Conservation (phyloP, 306 rosid genomes). For the Elaeagnus macrophylla region DNA sequence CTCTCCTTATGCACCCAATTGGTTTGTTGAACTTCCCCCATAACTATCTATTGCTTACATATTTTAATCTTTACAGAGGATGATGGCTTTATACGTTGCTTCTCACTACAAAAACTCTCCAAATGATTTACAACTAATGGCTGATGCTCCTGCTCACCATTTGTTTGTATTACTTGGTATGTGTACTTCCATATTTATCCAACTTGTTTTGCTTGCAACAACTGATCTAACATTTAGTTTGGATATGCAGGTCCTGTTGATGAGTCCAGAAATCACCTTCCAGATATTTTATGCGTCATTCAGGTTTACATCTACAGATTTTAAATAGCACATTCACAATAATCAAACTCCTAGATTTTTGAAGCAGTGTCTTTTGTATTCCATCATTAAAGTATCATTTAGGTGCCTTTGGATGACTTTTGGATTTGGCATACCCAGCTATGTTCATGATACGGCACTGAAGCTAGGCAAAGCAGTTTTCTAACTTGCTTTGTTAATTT, state of each 20-base stretch:
- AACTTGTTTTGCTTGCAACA: conserved; percentile 5
- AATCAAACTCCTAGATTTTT: background rate
- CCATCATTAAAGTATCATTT: background rate
- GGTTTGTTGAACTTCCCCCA: background rate
- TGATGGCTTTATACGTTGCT: conserved; percentile 96
- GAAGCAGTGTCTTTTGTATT: background rate
- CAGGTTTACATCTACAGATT: conserved; percentile 51
- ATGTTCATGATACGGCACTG: no score
- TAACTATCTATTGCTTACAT: conserved; percentile 18
- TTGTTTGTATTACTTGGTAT: conserved; percentile 91
- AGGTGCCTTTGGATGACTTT: no score
- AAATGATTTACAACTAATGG: conserved; percentile 91
- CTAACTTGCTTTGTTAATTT: no score
- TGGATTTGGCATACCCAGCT: no score
- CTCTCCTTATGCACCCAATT: background rate
- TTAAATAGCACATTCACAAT: background rate
- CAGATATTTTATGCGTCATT: conserved; percentile 92
- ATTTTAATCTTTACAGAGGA: conserved; percentile 54
- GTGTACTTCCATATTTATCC: conserved; percentile 9
- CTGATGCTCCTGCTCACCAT: conserved; percentile 98
- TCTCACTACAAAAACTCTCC: conserved; percentile 99
- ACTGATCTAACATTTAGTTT: conserved; percentile 13
- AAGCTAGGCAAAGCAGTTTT: no score
- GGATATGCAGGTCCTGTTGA: conserved; percentile 79
- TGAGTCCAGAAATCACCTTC: conserved; percentile 81